Conservation (phyloP, 768 basidiomycete genomes). For the Clitopilus hobsonii region DNA sequence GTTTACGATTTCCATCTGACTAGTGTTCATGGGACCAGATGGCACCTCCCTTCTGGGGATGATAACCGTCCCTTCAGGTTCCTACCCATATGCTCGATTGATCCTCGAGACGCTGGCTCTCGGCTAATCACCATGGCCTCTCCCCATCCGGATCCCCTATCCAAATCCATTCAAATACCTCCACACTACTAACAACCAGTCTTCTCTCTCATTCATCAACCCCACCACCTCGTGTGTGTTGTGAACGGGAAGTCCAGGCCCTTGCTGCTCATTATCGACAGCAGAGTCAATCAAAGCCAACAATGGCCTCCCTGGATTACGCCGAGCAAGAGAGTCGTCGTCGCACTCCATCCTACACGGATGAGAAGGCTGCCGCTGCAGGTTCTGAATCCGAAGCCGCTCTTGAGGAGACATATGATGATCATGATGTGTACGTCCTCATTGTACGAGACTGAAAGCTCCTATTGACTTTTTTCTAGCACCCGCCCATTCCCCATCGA, state of each 20-base stretch:
- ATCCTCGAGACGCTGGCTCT: background rate
- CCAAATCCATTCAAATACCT: slow-evolving; percentile 1
- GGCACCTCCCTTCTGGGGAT: background rate
- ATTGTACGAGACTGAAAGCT: background rate
- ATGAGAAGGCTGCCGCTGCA: slow-evolving; percentile 20
- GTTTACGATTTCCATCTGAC: background rate
- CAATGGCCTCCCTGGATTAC: slow-evolving; percentile 1
- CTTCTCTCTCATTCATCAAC: background rate
- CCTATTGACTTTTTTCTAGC: slow-evolving; percentile 13
- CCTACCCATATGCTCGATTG: background rate
- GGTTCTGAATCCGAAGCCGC: slow-evolving; percentile 14
- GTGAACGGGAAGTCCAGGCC: slow-evolving; percentile 1
- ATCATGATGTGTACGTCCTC: slow-evolving; percentile 37
- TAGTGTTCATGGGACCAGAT: background rate
- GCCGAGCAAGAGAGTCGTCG: background rate
- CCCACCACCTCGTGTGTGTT: background rate
- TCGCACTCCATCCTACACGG: slow-evolving; percentile 11
- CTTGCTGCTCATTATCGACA: background rate
- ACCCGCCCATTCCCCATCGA: slow-evolving; percentile 51
- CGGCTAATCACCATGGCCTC: background rate
- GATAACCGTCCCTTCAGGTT: background rate
- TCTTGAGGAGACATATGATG: slow-evolving; percentile 21
- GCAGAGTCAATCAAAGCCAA: background rate
- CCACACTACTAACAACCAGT: background rate
- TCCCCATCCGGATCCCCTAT: background rate